Percentiles rank a stretch among this genome's conserved stretches.
Evolutionary conservation across 257 asterid species (phyloP).

Genomic region (Ajuga chamaepitys): DNA sequence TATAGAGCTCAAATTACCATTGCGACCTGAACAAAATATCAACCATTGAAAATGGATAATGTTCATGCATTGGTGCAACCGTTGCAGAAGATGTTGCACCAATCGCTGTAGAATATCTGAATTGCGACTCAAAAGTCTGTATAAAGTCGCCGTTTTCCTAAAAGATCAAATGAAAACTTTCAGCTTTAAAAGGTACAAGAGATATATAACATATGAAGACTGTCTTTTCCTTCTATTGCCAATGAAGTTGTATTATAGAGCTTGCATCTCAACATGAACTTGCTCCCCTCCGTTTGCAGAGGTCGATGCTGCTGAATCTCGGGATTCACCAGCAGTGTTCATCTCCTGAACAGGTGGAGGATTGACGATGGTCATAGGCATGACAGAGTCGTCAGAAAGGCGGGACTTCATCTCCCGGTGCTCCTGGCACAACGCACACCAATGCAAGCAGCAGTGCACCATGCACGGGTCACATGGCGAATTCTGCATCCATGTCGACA

Average conservation of each 20-base stretch:
- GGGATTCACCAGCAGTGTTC: conserved; percentile 30
- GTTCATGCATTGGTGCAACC: no score
- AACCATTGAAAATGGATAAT: not conserved
- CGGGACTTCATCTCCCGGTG: conserved; percentile 94
- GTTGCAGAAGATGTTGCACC: no score
- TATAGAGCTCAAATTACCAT: not conserved
- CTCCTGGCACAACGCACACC: conserved; percentile 98
- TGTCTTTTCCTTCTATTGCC: not conserved
- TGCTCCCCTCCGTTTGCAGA: conserved; percentile 44
- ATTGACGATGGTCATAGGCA: conserved; percentile 81
- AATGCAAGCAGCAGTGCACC: conserved; percentile 95
- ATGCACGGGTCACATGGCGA: conserved; percentile 94
- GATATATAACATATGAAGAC: not conserved
- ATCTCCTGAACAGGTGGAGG: conserved; percentile 87
- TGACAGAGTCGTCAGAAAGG: conserved; percentile 47
- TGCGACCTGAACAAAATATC: not conserved
- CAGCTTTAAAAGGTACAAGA: not conserved
- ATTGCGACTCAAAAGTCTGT: not conserved
- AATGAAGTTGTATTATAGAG: conserved; percentile 28
- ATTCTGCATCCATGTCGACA: conserved; percentile 60
- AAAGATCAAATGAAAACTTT: not conserved
- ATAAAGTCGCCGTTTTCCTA: not conserved
- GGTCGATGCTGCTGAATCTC: conserved; percentile 28
- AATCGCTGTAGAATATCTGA: no score
- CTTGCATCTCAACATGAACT: conserved; percentile 69